Conservation (phyloP, 2,329 filamentous ascomycete species). For the Calcarisporium arbuscula region DNA sequence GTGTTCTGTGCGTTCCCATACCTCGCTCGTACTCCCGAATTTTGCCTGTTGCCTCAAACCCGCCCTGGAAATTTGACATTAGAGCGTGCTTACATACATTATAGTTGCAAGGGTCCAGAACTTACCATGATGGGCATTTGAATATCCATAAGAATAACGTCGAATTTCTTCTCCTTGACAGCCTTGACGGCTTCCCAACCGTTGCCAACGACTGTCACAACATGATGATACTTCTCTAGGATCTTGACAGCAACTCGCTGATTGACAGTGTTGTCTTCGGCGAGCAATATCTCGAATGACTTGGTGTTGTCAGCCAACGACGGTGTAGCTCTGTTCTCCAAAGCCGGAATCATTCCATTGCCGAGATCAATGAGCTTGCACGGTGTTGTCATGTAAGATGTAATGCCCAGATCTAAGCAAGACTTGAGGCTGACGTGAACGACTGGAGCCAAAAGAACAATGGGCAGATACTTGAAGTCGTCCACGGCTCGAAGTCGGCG, state of each 20-base stretch:
- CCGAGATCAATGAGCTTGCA: constrained; percentile 90
- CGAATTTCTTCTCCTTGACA: constrained; percentile 88
- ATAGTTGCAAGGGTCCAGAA: too few species aligned
- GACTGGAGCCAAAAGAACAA: constrained; percentile 82
- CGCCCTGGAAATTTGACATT: constrained; percentile 50
- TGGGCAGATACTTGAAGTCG: constrained; percentile 95
- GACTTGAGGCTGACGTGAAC: constrained; percentile 92
- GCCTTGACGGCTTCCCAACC: constrained; percentile 87
- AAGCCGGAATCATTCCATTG: constrained; percentile 90
- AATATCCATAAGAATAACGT: constrained; percentile 97
- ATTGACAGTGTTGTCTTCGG: constrained; percentile 96
- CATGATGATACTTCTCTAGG: constrained; percentile 91
- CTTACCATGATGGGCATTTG: constrained; percentile 99
- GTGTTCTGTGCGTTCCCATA: constrained; percentile 73
- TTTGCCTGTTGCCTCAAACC: constrained; percentile 94
- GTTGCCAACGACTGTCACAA: constrained; percentile 89
- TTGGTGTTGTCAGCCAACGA: constrained; percentile 89
- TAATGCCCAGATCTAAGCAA: constrained; percentile 88
- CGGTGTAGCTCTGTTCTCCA: constrained; percentile 88
- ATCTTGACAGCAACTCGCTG: constrained; percentile 95
- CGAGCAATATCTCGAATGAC: constrained; percentile 90
- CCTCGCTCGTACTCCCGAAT: constrained; percentile 91
- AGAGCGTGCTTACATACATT: background rate
- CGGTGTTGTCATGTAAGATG: constrained; percentile 98
- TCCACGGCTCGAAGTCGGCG: constrained; percentile 77